A percentile compares a stretch with the other conserved stretches of the same genome.
Conservation (phyloP, 1,284 basidiomycete genomes). For the Cryptococcus sp. region DNA sequence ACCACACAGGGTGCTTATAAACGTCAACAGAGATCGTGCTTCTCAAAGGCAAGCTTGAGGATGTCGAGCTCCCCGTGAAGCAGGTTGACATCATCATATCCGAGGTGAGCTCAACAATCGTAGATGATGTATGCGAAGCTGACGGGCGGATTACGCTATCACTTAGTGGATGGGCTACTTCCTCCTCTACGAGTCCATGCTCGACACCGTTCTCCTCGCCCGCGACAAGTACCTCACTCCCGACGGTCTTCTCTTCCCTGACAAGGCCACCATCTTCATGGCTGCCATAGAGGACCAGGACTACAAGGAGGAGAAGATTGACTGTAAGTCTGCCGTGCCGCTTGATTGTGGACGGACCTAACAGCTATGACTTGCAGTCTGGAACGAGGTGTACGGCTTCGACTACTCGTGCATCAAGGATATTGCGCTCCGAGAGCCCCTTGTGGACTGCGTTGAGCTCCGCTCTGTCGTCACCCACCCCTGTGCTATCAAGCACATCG, state of each 20-base stretch:
- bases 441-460: conserved; percentile 96
- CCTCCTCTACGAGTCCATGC: conserved; percentile 94
- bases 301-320: conserved; percentile 99
- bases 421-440: conserved; percentile 91
- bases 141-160: background rate
- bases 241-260: conserved; percentile 91
- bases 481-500: conserved; percentile 83
- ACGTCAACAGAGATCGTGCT: conserved; percentile 72
- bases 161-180: conserved; percentile 54
- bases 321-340: conserved; percentile 61
- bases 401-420: conserved; percentile 99
- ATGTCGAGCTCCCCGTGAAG: conserved; percentile 75
- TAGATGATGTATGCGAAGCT: background rate
- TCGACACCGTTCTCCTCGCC: conserved; percentile 94
- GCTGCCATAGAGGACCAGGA: conserved; percentile 99
- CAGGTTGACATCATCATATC: conserved; percentile 99
- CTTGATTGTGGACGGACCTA: background rate
- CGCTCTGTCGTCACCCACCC: conserved; percentile 89
- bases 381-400: conserved; percentile 99
- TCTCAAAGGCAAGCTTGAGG: conserved; percentile 98
- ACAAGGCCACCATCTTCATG: conserved; percentile 87
- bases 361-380: conserved; percentile 60
- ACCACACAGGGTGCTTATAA: background rate
- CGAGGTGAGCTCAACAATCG: conserved; percentile 57
- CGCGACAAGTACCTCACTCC: conserved; percentile 94